Evolutionary conservation across 257 asterid species (phyloP).

Genomic region (Rhazya stricta): DNA sequence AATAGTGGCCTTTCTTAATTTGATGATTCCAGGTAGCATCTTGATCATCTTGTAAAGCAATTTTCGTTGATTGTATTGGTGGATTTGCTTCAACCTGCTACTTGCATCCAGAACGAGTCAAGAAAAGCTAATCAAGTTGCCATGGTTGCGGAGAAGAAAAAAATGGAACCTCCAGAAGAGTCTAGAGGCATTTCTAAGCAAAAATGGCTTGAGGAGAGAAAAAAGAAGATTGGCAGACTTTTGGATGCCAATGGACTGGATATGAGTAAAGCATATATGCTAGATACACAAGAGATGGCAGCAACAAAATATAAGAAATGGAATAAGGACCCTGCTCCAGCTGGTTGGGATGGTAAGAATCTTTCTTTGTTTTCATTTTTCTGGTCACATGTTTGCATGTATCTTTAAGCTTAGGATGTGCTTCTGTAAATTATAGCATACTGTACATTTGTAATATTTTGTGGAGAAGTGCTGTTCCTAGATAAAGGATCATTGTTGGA

Average conservation of each 20-base stretch:
- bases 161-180: constrained; percentile 61
- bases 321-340: constrained; percentile 94
- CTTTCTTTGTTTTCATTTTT: neutral
- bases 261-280: constrained; percentile 87
- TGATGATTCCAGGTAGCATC: neutral
- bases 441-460: neutral
- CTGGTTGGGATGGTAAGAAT: constrained; percentile 90
- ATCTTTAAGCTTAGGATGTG: neutral
- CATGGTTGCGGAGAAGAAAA: constrained; percentile 83
- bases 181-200: constrained; percentile 93
- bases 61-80: neutral
- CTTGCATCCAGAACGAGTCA: constrained; percentile 58
- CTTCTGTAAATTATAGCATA: neutral
- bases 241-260: constrained; percentile 91
- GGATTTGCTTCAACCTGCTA: constrained; percentile 13
- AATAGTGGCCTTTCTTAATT: neutral
- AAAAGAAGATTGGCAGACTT: constrained; percentile 83
- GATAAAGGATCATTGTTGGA: neutral
- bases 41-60: neutral
- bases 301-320: constrained; percentile 82
- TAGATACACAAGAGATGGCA: constrained; percentile 86
- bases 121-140: constrained; percentile 92
- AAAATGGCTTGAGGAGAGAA: constrained; percentile 93
- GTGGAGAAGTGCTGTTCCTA: neutral
- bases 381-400: neutral